Evolutionary conservation across 2,329 filamentous ascomycete species (phyloP).

Genomic region (Lachnellula arida): DNA sequence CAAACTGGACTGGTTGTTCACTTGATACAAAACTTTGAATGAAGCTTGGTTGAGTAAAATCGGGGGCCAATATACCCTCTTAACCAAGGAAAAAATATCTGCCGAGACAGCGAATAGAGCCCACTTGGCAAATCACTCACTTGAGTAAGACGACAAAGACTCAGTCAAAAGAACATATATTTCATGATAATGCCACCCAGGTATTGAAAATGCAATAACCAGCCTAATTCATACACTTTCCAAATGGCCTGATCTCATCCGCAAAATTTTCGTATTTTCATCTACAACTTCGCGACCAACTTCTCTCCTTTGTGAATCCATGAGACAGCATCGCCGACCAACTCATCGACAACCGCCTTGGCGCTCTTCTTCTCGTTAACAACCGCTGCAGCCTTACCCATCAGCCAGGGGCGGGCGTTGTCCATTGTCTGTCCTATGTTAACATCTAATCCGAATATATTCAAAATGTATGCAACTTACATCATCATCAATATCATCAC

Average conservation of each 20-base stretch:
- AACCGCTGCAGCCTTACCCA: slow-evolving; percentile 95
- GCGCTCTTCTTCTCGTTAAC: slow-evolving; percentile 90
- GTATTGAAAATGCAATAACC: not conserved
- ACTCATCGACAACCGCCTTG: slow-evolving; percentile 90
- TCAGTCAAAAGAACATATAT: not conserved
- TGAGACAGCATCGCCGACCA: slow-evolving; percentile 75
- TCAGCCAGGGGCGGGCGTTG: slow-evolving; percentile 84
- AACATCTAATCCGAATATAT: slow-evolving; percentile 46
- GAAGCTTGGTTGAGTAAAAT: too few species aligned
- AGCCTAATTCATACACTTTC: not conserved
- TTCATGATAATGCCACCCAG: not conserved
- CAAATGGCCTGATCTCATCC: not conserved
- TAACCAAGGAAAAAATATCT: too few species aligned
- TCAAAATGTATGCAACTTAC: not conserved
- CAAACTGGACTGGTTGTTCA: too few species aligned
- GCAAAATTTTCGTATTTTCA: not conserved
- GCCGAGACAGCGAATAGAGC: too few species aligned
- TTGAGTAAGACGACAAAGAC: not conserved
- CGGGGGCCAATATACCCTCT: too few species aligned
- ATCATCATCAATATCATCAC: slow-evolving; percentile 55
- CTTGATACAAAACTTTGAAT: too few species aligned
- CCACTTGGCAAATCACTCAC: too few species aligned
- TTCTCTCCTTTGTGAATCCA: slow-evolving; percentile 65
- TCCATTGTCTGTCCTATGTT: slow-evolving; percentile 71
- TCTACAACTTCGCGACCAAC: slow-evolving; percentile 64